These are phyloP conservation scores for Ottelia alismoides DNA, from an alignment of 106 monocot species.

Conservation along the genomic window DNA sequence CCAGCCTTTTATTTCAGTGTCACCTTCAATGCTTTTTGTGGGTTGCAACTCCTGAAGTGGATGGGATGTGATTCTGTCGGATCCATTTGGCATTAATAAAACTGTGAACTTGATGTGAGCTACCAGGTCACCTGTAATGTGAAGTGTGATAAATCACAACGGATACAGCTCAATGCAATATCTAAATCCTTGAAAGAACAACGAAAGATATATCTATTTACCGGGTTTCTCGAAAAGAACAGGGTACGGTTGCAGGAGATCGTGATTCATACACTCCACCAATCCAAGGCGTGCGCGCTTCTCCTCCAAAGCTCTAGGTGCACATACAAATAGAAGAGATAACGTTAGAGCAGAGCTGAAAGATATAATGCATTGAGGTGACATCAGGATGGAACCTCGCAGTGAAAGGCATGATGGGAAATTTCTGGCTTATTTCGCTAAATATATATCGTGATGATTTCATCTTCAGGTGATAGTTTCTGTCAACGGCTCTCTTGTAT, in stretches of 20 bases:
- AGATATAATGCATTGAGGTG: background rate
- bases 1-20: constrained; percentile 93
- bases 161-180: background rate
- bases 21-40: constrained; percentile 48
- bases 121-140: constrained; percentile 67
- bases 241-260: constrained; percentile 76
- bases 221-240: constrained; percentile 86
- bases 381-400: constrained; percentile 39
- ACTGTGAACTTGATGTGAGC: constrained; percentile 99
- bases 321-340: background rate
- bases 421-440: constrained; percentile 89
- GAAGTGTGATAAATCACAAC: no score
- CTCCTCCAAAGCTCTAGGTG: constrained; percentile 57
- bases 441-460: constrained; percentile 93
- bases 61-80: constrained; percentile 81
- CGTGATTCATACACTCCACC: constrained; percentile 85
- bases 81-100: constrained; percentile 48
- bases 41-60: constrained; percentile 65
- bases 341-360: background rate
- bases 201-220: background rate
- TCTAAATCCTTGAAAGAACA: background rate
- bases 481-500: constrained; percentile 93
- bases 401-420: constrained; percentile 87
- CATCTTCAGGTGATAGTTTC: constrained; percentile 88
- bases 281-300: constrained; percentile 73